phyloP scores from a whole-genome alignment of 305 asterid genomes.

The Vinca major region DNA sequence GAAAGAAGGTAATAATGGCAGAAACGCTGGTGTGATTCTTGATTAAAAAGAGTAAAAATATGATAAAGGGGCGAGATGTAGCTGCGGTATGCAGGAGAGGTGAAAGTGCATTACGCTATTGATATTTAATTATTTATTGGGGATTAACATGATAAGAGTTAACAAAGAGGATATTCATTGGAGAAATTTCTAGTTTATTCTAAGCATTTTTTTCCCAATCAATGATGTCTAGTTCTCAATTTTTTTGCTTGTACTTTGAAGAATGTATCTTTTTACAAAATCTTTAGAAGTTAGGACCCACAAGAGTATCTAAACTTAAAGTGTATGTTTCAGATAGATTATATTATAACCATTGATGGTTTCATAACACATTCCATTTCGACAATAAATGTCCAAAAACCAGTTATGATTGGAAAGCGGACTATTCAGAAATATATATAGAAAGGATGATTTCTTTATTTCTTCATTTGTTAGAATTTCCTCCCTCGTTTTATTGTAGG shows the following conservation, averaged over 20 bases:
- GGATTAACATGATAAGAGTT: too few species aligned
- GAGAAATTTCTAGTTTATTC: background rate
- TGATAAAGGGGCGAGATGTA: background rate
- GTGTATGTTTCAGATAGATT: background rate
- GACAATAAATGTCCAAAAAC: background rate
- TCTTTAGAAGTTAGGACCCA: background rate
- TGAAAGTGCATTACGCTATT: background rate
- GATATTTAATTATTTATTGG: background rate
- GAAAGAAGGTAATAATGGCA: background rate
- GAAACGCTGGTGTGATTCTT: background rate
- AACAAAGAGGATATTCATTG: background rate
- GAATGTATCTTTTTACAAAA: background rate
- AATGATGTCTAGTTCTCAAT: background rate
- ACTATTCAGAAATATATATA: background rate
- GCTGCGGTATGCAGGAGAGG: background rate
- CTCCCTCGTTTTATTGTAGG: background rate
- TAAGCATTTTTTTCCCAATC: background rate
- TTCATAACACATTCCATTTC: background rate
- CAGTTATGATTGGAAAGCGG: background rate
- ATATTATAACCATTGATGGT: background rate
- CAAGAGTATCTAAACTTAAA: background rate
- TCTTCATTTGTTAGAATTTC: background rate
- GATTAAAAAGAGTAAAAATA: background rate
- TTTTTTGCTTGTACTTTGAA: background rate
- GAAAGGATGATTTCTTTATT: background rate